Conservation (phyloP, 2,329 filamentous ascomycete genomes). For the Aspergillus carbonarius region DNA sequence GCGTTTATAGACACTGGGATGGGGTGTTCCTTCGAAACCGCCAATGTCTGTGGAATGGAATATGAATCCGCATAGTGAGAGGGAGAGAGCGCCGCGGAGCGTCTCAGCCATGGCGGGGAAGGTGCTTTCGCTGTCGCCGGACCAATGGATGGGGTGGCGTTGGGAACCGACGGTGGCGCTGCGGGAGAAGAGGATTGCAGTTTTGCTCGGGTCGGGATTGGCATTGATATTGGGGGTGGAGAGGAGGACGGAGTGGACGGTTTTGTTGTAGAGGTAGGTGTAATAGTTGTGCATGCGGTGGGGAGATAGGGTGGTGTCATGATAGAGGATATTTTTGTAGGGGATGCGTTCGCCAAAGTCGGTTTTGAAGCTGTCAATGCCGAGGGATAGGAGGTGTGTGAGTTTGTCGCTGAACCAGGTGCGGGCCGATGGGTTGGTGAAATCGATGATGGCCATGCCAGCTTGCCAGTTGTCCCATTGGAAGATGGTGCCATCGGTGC, state of each 20-base stretch:
- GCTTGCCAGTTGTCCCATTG: constrained; percentile 78
- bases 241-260: constrained; percentile 66
- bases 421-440: constrained; percentile 69
- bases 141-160: constrained; percentile 69
- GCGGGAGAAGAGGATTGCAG: constrained; percentile 61
- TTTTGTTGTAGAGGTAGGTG: constrained; percentile 69
- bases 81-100: constrained; percentile 62
- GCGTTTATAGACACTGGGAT: constrained; percentile 70
- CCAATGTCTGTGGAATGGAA: constrained; percentile 72
- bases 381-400: constrained; percentile 63
- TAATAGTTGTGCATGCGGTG: constrained; percentile 75
- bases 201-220: constrained; percentile 43
- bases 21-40: constrained; percentile 68
- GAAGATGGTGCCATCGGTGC: constrained; percentile 68
- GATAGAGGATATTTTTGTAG: constrained; percentile 63
- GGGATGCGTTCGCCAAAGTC: constrained; percentile 75
- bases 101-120: constrained; percentile 72
- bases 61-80: constrained; percentile 64
- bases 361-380: constrained; percentile 72
- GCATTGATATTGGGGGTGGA: constrained; percentile 36
- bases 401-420: constrained; percentile 65
- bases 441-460: constrained; percentile 72
- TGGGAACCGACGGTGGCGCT: constrained; percentile 67
- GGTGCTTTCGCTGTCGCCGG: constrained; percentile 72
- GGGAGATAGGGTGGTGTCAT: constrained; percentile 50